These are phyloP conservation scores for Solanum aculeatissimum DNA, from an alignment of 305 asterid species.

Conservation along the genomic window DNA sequence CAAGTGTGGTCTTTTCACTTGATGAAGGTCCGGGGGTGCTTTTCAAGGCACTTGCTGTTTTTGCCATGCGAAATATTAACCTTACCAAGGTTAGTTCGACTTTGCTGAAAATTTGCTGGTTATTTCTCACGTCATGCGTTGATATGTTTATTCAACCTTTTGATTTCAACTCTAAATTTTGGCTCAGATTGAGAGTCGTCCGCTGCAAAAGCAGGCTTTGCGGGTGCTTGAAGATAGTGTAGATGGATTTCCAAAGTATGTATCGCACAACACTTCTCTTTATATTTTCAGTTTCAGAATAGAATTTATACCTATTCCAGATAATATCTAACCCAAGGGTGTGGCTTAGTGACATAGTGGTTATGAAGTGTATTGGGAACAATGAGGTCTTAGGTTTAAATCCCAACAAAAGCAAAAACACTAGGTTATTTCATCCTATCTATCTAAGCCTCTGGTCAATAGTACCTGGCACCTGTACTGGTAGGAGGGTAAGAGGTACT, in stretches of 20 bases:
- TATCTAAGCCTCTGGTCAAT: neutral
- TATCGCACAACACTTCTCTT: slow-evolving; percentile 3
- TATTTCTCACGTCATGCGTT: neutral
- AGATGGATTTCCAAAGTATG: slow-evolving; percentile 63
- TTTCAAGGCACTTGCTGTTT: slow-evolving; percentile 96
- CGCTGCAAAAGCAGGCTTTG: slow-evolving; percentile 75
- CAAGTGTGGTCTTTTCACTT: slow-evolving; percentile 97
- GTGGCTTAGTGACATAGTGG: neutral
- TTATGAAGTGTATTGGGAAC: neutral
- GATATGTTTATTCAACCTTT: neutral
- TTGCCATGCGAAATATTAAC: slow-evolving; percentile 87
- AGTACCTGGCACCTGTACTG: neutral
- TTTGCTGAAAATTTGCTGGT: neutral
- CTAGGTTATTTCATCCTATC: neutral
- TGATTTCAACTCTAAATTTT: neutral
- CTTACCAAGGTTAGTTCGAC: slow-evolving; percentile 68
- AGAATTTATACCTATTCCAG: neutral
- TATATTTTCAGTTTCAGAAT: neutral
- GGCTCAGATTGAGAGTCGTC: slow-evolving; percentile 93
- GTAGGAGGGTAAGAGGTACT: neutral
- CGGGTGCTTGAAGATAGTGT: slow-evolving; percentile 39
- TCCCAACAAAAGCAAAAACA: neutral
- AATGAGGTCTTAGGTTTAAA: neutral
- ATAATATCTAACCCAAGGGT: neutral
- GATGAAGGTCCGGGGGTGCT: slow-evolving; percentile 99